Base-by-base conservation (phyloP, 2,329 filamentous ascomycete species). In the Xylariaceae sp. region DNA sequence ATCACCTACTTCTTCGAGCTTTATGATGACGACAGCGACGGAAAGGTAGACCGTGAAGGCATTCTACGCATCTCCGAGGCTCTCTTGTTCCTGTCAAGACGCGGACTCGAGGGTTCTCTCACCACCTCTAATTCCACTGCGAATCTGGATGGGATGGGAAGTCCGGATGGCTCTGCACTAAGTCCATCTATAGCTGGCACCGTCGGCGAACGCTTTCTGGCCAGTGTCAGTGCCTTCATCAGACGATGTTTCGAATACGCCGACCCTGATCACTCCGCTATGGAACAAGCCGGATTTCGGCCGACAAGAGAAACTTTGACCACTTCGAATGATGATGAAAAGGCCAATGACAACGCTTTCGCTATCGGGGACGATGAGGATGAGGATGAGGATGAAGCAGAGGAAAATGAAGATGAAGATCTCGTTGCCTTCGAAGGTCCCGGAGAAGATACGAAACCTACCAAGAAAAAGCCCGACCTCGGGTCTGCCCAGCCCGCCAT, bases 1-100 rank as follows among this genome's bases (percentile, higher is more conserved):
- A 97, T 99, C 63, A 94, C 85, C 52, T 97, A 97, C 70, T 97
- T 99, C 68, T 99, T 99, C 61, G 89, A 96, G 62, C 81, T 99
- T 0, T 96, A 97, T 67, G 94, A 99, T 65, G 92, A 99, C 58
- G 87, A 92, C 61, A 81, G 84, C 1, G 90, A 96, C 65, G 94
- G 94, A 22, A 90, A 83, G 60, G 91, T 99, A 5, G 94, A 97
- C 63, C 83, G 94, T 11, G 94, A 99, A 68, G 94, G 94, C 6
- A 99, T 99, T 50, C 70, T 99, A 40, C 80, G 90, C 41, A 97
- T 99, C 65, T 96, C 91, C 0, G 94, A 99, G 69, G 90, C 92
- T 0, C 74, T 99, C 31, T 74, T 99, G 2, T 99, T 99, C 69
- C 78, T 99, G 15, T 96, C 91, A 0, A 81, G 94, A 18, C 82